A percentile compares a stretch with the other conserved stretches of the same genome.
Conservation (phyloP, 495 filamentous ascomycete species). For the Terfezia claveryi region DNA sequence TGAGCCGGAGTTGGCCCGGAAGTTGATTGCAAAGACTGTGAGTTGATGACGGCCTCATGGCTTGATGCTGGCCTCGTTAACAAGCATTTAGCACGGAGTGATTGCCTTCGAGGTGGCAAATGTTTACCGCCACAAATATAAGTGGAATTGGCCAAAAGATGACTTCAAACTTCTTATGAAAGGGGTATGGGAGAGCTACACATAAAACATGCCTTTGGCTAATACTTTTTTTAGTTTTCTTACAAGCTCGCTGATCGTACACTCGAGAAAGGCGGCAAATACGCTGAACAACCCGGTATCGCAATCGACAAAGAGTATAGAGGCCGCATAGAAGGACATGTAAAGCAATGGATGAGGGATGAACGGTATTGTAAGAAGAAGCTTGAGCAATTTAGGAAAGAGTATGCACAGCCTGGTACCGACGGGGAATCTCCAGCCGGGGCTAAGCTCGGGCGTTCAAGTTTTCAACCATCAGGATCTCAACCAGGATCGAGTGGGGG, state of each 20-base stretch:
- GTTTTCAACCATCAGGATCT: conserved; percentile 2
- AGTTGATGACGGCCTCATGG: not conserved
- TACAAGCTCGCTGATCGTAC: not conserved
- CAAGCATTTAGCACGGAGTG: conserved; percentile 16
- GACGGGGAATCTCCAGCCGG: conserved; percentile 12
- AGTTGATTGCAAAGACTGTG: conserved; percentile 16
- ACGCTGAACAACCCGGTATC: not conserved
- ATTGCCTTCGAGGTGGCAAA: conserved; percentile 7
- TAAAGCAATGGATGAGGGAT: not conserved
- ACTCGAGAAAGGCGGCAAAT: not conserved
- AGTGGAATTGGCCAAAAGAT: not conserved
- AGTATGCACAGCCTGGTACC: conserved; percentile 5
- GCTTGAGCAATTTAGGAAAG: not conserved
- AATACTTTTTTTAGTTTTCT: not conserved
- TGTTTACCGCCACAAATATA: conserved; percentile 5
- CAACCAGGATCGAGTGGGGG: not conserved
- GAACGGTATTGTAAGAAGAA: not conserved
- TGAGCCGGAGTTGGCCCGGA: conserved; percentile 14
- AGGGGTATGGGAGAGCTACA: not conserved
- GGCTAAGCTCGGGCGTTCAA: conserved; percentile 4
- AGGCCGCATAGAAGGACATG: not conserved
- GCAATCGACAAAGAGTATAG: not conserved
- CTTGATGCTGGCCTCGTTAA: not conserved
- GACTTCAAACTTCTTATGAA: not conserved
- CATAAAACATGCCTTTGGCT: not conserved